Conservation (phyloP, 164 flowering plant genomes). For the Magnolia officinalis region DNA sequence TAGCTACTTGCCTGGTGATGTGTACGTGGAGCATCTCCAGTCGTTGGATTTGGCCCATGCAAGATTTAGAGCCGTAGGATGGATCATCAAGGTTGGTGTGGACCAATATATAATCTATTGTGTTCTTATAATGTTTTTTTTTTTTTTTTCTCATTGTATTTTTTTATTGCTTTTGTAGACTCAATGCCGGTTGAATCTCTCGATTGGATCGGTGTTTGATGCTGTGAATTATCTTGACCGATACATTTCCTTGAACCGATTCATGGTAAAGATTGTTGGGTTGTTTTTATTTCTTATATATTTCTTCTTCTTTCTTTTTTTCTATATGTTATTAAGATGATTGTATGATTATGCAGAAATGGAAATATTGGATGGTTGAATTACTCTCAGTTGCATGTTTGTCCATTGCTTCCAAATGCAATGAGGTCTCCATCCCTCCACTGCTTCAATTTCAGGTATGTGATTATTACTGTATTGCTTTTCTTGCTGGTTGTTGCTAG, state of each 20-base stretch:
- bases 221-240: slow-evolving; percentile 69
- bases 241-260: slow-evolving; percentile 36
- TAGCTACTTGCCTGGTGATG: slow-evolving; percentile 31
- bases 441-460: slow-evolving; percentile 55
- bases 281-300: neutral
- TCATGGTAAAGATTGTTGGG: slow-evolving; percentile 32
- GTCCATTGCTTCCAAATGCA: slow-evolving; percentile 56
- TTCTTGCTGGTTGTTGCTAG: neutral
- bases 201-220: slow-evolving; percentile 31
- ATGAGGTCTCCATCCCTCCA: slow-evolving; percentile 35
- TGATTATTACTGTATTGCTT: neutral
- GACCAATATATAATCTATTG: neutral
- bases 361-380: slow-evolving; percentile 49
- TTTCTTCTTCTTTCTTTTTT: neutral
- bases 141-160: neutral
- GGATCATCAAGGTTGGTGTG: slow-evolving; percentile 53
- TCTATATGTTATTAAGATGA: neutral
- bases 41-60: slow-evolving; percentile 21
- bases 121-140: neutral
- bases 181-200: slow-evolving; percentile 39
- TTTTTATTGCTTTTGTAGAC: slow-evolving; percentile 21
- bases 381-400: slow-evolving; percentile 55
- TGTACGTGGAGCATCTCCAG: slow-evolving; percentile 27
- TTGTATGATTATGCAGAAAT: slow-evolving; percentile 25
- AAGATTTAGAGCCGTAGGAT: slow-evolving; percentile 39